A percentile compares a stretch with the other conserved stretches of the same genome.
Evolutionary conservation across 257 asterid species (phyloP).

Genomic region (Mitragyna speciosa): DNA sequence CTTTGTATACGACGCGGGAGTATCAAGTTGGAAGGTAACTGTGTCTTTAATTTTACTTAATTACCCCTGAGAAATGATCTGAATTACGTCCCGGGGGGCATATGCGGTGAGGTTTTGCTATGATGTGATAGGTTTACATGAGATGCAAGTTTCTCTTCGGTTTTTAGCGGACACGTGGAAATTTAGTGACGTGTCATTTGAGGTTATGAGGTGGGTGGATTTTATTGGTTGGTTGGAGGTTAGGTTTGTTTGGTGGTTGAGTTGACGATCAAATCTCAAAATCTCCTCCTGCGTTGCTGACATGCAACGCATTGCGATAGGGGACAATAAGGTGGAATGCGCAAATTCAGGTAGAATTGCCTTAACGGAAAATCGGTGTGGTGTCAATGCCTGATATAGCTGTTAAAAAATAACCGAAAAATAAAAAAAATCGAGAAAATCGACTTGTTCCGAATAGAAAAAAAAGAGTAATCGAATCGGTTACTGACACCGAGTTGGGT

Average conservation of each 20-base stretch:
- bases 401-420: no score
- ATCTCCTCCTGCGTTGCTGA: neutral
- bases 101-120: neutral
- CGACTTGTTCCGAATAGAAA: no score
- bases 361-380: neutral
- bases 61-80: neutral
- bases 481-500: no score
- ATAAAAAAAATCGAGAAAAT: no score
- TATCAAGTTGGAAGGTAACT: neutral
- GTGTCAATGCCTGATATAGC: neutral
- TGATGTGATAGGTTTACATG: no score
- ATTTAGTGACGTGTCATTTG: fast-evolving
- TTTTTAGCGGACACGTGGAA: neutral
- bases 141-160: fast-evolving
- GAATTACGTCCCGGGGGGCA: neutral
- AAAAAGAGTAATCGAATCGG: no score
- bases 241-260: neutral
- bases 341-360: neutral
- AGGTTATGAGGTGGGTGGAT: neutral
- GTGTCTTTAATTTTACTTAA: neutral
- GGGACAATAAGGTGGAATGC: neutral
- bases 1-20: conserved; percentile 29
- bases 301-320: neutral
- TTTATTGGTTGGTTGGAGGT: neutral
- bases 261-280: neutral